A percentile compares a stretch with the other conserved stretches of the same genome.
Conservation (phyloP, 768 basidiomycete genomes). For the Lentinula sp. region DNA sequence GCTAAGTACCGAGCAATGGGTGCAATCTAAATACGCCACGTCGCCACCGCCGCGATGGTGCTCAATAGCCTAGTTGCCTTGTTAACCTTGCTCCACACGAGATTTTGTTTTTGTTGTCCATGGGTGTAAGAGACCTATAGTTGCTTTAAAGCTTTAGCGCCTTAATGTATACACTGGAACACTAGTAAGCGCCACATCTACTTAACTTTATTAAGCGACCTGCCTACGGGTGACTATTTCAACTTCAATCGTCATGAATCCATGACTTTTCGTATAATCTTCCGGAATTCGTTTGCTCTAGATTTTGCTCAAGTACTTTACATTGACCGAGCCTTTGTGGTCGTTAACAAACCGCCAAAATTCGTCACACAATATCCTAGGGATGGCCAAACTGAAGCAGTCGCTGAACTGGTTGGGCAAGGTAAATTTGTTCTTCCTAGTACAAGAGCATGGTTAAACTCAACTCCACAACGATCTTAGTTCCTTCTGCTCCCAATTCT, state of each 20-base stretch:
- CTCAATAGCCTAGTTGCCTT: neutral
- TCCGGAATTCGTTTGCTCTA: neutral
- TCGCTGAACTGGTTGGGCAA: neutral
- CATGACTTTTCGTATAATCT: conserved; percentile 1
- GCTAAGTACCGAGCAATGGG: neutral
- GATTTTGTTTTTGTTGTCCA: neutral
- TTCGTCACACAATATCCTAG: conserved; percentile 44
- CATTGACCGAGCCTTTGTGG: conserved; percentile 45
- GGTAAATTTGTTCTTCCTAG: neutral
- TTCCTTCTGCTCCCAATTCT: conserved; percentile 19
- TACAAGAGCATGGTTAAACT: neutral
- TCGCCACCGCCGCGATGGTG: neutral
- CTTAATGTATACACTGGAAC: no score
- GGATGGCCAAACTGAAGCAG: conserved; percentile 5
- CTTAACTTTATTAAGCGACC: neutral
- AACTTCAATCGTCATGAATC: neutral
- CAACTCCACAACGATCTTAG: neutral
- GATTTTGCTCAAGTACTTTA: conserved; percentile 28
- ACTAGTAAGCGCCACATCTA: no score
- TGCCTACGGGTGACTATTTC: no score
- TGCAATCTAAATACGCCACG: neutral
- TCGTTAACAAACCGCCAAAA: conserved; percentile 57
- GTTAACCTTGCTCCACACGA: neutral
- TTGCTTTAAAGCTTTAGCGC: no score
- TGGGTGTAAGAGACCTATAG: neutral